These are phyloP conservation scores for Aegilops tauschii DNA, from an alignment of 176 grass and related monocot genomes.

Conservation along the genomic window DNA sequence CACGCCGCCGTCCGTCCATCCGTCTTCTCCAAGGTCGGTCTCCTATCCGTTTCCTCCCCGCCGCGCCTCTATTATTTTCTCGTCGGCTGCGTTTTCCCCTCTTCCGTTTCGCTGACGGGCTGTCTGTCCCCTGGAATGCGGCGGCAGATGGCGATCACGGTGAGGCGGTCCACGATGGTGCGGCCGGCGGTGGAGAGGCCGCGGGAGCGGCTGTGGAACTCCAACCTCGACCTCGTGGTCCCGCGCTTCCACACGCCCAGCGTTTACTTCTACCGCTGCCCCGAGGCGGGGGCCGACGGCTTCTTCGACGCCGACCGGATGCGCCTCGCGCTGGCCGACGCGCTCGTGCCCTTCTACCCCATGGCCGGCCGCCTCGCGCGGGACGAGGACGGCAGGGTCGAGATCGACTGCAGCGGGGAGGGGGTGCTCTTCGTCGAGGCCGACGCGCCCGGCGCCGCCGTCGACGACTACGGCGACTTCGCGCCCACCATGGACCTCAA, in stretches of 20 bases:
- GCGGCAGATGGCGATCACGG: conserved; percentile 48
- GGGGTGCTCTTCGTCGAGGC: conserved; percentile 92
- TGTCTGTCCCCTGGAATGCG: conserved; percentile 17
- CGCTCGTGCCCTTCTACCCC: conserved; percentile 80
- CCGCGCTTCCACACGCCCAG: conserved; percentile 88
- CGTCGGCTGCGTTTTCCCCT: background rate
- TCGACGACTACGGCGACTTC: conserved; percentile 81
- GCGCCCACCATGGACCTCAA: conserved; percentile 86
- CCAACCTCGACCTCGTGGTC: conserved; percentile 81
- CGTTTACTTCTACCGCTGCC: conserved; percentile 79
- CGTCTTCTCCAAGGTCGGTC: conserved; percentile 14
- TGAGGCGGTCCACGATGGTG: conserved; percentile 68
- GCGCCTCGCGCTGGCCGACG: conserved; percentile 49
- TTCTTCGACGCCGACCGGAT: conserved; percentile 70
- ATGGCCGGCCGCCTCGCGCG: conserved; percentile 74
- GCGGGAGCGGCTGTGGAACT: conserved; percentile 63
- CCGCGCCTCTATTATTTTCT: background rate
- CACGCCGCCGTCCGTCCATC: background rate
- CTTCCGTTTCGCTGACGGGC: background rate
- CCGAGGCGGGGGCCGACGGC: background rate
- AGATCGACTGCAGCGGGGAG: conserved; percentile 74
- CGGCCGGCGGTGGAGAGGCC: conserved; percentile 60
- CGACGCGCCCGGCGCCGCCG: conserved; percentile 33
- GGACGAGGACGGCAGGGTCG: conserved; percentile 75
- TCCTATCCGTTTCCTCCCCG: background rate